Evolutionary conservation across 2,329 filamentous ascomycete genomes (phyloP), one percentile per base, ranked within the genome.

Genomic region (Fusarium scirpi): DNA sequence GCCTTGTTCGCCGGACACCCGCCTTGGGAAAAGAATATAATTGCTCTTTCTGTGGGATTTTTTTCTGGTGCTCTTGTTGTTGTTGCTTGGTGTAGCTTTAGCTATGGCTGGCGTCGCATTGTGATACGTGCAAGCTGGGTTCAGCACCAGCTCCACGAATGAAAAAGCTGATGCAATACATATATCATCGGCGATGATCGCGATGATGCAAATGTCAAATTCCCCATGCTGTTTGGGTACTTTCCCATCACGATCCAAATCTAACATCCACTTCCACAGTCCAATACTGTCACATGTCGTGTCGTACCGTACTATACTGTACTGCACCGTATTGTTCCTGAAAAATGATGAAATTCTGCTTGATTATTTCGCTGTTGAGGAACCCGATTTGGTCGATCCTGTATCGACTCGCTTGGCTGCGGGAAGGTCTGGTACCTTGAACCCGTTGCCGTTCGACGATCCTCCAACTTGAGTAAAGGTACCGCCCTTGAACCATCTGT

Each of bases 401-500:
- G 79, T 80, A 32, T 80, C 76, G 40, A 90, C 82, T 80, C 90
- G 94, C 84, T 98, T 98, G 57, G 83, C 86, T 27, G 88, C 82
- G 18, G 93, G 94, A 71, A 95, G 78, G 4, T 86, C 86, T 18
- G 95, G 94, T 41, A 97, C 91, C 80, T 94, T 97, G 86, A 98
- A 97, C 1, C 89, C 91, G 13, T 85, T 89, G 53, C 85, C 77
- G 53, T 70, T 70, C 68, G 88, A 88, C 25, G 77, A 77, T 13
- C 77, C 79, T 16, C 90, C 90, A 59, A 97, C 88, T 79, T 98
- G 94, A 11, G 96, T 98, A 77, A 99, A 99, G 0, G 93, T 94
- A n/a, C 96, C 96, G 48, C 94, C 93, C 81, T 96, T 97, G 85
- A 99, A 99, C 91, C 94, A 99, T 40, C 94, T 86, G 78, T 98